Percentiles rank a stretch among this genome's conserved stretches.
phyloP scores from a whole-genome alignment of 2,329 filamentous ascomycete species.

The Aspergillus proliferans region DNA sequence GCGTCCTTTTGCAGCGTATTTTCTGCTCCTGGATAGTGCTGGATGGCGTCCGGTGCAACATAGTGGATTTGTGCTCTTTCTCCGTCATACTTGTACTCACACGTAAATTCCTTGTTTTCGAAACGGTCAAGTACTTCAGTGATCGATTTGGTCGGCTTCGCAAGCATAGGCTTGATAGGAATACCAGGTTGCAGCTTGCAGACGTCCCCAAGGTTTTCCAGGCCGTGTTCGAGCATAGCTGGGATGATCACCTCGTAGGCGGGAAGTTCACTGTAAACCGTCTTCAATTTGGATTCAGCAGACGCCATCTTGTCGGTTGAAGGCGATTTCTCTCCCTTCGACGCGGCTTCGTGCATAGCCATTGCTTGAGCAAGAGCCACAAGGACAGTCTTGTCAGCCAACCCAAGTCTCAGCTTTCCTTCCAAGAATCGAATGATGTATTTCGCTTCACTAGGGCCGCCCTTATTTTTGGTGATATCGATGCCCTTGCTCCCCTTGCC shows the following conservation, averaged over 20 bases:
- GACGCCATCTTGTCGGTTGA: constrained; percentile 71
- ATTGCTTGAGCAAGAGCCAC: constrained; percentile 85
- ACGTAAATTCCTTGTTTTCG: constrained; percentile 90
- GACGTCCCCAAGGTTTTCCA: constrained; percentile 71
- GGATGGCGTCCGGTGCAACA: constrained; percentile 70
- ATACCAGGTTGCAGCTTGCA: constrained; percentile 92
- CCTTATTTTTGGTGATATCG: constrained; percentile 87
- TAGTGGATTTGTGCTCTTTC: constrained; percentile 99
- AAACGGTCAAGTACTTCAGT: constrained; percentile 96
- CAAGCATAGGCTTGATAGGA: constrained; percentile 95
- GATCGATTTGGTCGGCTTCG: constrained; percentile 96
- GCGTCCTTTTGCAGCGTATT: constrained; percentile 59
- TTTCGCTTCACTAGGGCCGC: constrained; percentile 90
- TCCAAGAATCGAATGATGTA: constrained; percentile 89
- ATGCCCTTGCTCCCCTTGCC: constrained; percentile 61
- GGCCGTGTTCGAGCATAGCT: constrained; percentile 77
- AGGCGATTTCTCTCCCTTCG: constrained; percentile 61
- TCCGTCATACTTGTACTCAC: constrained; percentile 98
- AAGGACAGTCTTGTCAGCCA: constrained; percentile 88
- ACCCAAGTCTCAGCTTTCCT: constrained; percentile 82
- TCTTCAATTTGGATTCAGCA: constrained; percentile 80
- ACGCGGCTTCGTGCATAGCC: constrained; percentile 72
- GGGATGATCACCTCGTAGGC: constrained; percentile 95
- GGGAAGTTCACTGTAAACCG: constrained; percentile 87
- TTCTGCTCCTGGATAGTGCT: constrained; percentile 60